phyloP scores from a whole-genome alignment of 352 stramenopile species.

The Phytopythium kandeliae region DNA sequence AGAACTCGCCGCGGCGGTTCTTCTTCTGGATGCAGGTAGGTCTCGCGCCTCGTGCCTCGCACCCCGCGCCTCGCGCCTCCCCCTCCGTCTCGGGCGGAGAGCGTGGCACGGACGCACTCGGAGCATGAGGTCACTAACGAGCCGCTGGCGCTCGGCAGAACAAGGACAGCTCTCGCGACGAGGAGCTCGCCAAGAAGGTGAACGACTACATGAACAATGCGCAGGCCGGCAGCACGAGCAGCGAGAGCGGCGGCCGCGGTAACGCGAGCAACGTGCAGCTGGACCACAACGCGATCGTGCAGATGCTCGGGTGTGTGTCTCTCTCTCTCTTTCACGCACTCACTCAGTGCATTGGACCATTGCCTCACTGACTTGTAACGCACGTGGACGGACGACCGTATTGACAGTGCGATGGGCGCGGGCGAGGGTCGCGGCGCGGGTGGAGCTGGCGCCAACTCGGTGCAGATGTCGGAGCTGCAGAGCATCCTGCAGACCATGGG shows the following conservation, averaged over 20 bases:
- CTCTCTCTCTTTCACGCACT: not conserved
- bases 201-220: constrained; percentile 89
- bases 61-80: no score
- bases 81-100: no score
- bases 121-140: no score
- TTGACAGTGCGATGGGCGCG: constrained; percentile 56
- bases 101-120: no score
- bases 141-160: no score
- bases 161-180: constrained; percentile 84
- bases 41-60: not conserved
- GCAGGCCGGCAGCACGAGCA: constrained; percentile 27
- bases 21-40: constrained; percentile 94
- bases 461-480: constrained; percentile 85
- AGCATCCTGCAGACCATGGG: constrained; percentile 89
- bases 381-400: not conserved
- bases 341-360: not conserved
- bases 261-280: constrained; percentile 63
- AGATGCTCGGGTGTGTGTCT: constrained; percentile 72
- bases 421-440: constrained; percentile 46
- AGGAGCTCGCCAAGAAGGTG: constrained; percentile 82
- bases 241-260: constrained; percentile 19
- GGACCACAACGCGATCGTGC: constrained; percentile 89
- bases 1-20: constrained; percentile 88
- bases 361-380: not conserved
- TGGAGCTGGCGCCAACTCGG: constrained; percentile 31